Evolutionary conservation across 768 basidiomycete genomes (phyloP).

Genomic region (Pholiota conissans): DNA sequence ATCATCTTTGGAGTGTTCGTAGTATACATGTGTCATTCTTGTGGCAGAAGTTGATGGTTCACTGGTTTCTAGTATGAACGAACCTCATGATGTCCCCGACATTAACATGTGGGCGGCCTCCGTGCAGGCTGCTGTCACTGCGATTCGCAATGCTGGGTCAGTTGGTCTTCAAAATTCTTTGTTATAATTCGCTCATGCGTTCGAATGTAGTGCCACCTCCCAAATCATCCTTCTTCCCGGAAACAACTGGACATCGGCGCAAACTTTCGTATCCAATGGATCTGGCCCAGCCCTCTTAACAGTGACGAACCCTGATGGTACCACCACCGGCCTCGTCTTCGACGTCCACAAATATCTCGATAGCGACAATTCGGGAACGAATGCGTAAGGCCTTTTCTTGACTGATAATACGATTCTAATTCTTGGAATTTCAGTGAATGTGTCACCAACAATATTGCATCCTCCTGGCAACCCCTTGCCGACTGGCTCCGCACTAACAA

Average conservation of each 20-base stretch:
- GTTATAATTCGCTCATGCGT: not conserved
- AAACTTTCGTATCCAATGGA: conserved; percentile 50
- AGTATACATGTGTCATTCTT: no score
- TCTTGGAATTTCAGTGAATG: conserved; percentile 35
- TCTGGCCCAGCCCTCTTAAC: conserved; percentile 47
- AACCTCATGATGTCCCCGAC: conserved; percentile 58
- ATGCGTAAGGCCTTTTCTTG: conserved; percentile 15
- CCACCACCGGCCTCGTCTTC: conserved; percentile 45
- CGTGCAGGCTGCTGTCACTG: conserved; percentile 64
- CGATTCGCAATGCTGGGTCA: conserved; percentile 56
- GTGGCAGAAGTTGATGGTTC: no score
- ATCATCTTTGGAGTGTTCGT: conserved; percentile 52
- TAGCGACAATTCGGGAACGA: conserved; percentile 42
- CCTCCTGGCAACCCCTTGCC: conserved; percentile 45
- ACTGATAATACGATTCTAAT: not conserved
- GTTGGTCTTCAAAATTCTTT: not conserved
- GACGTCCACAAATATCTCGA: conserved; percentile 70
- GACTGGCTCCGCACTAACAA: conserved; percentile 48
- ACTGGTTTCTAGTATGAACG: conserved; percentile 52
- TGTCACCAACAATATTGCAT: conserved; percentile 52
- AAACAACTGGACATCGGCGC: conserved; percentile 53
- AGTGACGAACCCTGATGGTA: conserved; percentile 48
- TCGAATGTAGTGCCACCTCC: conserved; percentile 41
- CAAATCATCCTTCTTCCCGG: conserved; percentile 64
- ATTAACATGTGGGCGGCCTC: conserved; percentile 48